These are phyloP conservation scores for Cercospora citrullina DNA, from an alignment of 2,329 filamentous ascomycete genomes.

Conservation along the genomic window DNA sequence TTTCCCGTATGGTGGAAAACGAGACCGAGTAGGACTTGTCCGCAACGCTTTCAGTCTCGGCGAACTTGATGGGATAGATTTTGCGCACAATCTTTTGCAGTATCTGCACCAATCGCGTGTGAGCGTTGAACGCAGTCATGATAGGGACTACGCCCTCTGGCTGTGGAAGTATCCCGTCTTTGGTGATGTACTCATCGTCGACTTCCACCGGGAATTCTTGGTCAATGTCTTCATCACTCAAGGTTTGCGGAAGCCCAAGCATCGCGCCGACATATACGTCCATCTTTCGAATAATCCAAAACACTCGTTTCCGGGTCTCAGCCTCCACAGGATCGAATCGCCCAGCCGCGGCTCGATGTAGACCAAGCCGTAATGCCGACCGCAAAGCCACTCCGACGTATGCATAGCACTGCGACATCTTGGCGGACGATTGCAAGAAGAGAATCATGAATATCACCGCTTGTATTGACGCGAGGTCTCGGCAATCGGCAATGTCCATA, in stretches of 20 bases:
- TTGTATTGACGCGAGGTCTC: conserved; percentile 53
- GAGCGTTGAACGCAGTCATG: conserved; percentile 62
- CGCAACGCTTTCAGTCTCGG: conserved; percentile 42
- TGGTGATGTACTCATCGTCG: conserved; percentile 61
- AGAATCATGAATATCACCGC: conserved; percentile 56
- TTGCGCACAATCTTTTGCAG: conserved; percentile 63
- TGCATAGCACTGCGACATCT: conserved; percentile 54
- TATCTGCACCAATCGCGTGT: conserved; percentile 58
- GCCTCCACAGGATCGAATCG: conserved; percentile 52
- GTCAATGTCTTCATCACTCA: conserved; percentile 62
- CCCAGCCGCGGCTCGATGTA: conserved; percentile 51
- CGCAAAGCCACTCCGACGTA: conserved; percentile 55
- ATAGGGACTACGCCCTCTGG: conserved; percentile 57
- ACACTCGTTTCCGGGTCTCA: conserved; percentile 53
- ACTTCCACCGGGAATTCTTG: conserved; percentile 87
- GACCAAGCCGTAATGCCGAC: conserved; percentile 53
- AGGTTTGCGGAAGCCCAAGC: conserved; percentile 51
- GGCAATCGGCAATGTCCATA: conserved; percentile 55
- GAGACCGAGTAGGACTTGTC: conserved; percentile 62
- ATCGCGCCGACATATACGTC: conserved; percentile 55
- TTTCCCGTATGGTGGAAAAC: conserved; percentile 63
- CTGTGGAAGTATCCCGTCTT: conserved; percentile 53
- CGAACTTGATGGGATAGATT: conserved; percentile 62
- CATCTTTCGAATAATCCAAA: conserved; percentile 54
- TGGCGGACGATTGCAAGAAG: conserved; percentile 55